A percentile compares a stretch with the other conserved stretches of the same genome.
Conservation (phyloP, 2,329 filamentous ascomycete species). For the Aspergillus jensenii region DNA sequence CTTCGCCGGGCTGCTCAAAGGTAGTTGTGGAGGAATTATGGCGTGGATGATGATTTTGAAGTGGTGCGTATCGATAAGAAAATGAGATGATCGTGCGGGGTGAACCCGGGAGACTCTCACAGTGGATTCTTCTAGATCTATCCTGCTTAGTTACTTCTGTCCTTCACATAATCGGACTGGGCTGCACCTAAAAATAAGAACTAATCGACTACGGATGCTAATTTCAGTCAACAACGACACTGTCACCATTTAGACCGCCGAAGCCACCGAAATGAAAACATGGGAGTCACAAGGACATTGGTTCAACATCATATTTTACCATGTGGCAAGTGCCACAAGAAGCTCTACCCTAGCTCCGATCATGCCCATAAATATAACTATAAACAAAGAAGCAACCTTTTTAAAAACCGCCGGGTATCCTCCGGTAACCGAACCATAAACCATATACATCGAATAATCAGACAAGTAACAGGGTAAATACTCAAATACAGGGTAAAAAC, state of each 20-base stretch:
- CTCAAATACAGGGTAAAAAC: slow-evolving; percentile 50
- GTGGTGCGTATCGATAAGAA: background rate
- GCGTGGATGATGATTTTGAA: background rate
- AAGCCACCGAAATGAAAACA: too few species aligned
- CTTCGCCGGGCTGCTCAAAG: background rate
- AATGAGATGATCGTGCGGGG: background rate
- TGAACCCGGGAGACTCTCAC: background rate
- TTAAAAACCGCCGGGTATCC: slow-evolving; percentile 9
- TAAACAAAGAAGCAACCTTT: slow-evolving; percentile 8
- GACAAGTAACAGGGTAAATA: background rate
- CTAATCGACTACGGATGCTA: too few species aligned
- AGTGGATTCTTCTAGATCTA: background rate
- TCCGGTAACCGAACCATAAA: slow-evolving; percentile 2
- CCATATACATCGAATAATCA: slow-evolving; percentile 8
- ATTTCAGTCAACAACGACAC: too few species aligned
- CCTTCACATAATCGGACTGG: background rate
- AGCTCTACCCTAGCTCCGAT: slow-evolving; percentile 3
- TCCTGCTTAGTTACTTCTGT: background rate
- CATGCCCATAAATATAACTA: slow-evolving; percentile 2
- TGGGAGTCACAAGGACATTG: too few species aligned
- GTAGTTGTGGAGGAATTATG: background rate
- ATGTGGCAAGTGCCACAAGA: background rate
- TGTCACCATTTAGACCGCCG: too few species aligned
- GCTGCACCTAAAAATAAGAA: too few species aligned
- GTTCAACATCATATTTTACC: too few species aligned